Conservation (phyloP, 1,284 basidiomycete genomes). For the Earliella scabrosa region DNA sequence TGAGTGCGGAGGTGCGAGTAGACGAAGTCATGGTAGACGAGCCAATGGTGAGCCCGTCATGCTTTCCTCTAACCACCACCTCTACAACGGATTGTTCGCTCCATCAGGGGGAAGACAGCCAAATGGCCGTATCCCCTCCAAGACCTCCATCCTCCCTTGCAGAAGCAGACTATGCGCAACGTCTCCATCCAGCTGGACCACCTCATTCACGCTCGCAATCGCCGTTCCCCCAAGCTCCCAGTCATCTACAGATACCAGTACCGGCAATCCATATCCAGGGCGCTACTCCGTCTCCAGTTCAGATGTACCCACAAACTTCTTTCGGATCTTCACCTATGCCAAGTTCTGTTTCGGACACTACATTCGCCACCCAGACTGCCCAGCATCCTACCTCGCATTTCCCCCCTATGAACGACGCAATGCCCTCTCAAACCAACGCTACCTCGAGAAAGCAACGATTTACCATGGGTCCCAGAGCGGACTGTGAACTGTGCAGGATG, state of each 20-base stretch:
- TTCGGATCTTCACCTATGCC: slow-evolving; percentile 1
- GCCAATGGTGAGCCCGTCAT: slow-evolving; percentile 15
- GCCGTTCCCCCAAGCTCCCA: slow-evolving; percentile 9
- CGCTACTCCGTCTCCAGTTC: slow-evolving; percentile 23
- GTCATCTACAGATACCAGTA: slow-evolving; percentile 22
- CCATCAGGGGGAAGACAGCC: slow-evolving; percentile 11
- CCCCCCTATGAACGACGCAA: not conserved
- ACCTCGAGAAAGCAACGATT: slow-evolving; percentile 43
- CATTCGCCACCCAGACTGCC: not conserved
- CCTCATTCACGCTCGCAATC: not conserved
- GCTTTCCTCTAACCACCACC: not conserved
- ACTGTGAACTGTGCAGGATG: slow-evolving; percentile 71
- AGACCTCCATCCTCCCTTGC: slow-evolving; percentile 6
- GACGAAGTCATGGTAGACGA: slow-evolving; percentile 18
- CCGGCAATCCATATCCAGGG: slow-evolving; percentile 24
- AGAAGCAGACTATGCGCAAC: not conserved
- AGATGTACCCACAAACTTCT: slow-evolving; percentile 9
- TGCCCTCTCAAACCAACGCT: no score
- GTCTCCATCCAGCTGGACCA: slow-evolving; percentile 3
- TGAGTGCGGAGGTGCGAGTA: slow-evolving; percentile 7
- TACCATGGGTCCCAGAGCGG: slow-evolving; percentile 74
- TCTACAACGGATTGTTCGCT: not conserved
- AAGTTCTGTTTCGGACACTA: not conserved
- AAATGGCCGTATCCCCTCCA: slow-evolving; percentile 14
- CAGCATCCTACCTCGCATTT: not conserved